Base-by-base conservation (phyloP, 2,329 filamentous ascomycete genomes). In the Fusarium heterosporum region DNA sequence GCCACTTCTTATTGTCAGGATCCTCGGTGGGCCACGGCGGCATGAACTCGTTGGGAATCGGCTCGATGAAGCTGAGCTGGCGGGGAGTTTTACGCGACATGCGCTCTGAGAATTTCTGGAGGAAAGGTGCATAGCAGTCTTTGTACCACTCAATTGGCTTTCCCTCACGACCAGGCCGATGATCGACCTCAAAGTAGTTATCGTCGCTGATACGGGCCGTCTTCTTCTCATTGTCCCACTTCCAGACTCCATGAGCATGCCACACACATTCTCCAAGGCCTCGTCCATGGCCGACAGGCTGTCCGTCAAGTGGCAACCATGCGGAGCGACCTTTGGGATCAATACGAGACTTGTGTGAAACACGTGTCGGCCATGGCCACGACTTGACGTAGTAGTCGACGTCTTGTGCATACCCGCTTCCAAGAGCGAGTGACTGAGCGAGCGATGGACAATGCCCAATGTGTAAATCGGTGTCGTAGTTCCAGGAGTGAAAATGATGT, bases 401-500 rank as follows among this genome's bases (percentile, higher is more conserved):
- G 8, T 74, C 64, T 22, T 79, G 78, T 3, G 75, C 69, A 25
- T 79, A 75, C 1, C 79, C 79, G 28, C 78, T 80, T 1, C 79
- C 79, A 7, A 81, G 71, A 0, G 79, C 78, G n/a, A 81, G 76
- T 1, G 77, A 72, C 47, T 81, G 78, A 3, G 75, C 65, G 8
- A 79, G 68, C 0, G 76, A 78, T 1, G 79, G 78, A 56, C 78
- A 80, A 42, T 79, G 72, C 4, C 79, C 79, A 30, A 81, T 77
- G 58, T 81, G 79, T 10, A 81, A 61, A 55, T 81, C 79, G 2
- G 79, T 80, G 8, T 79, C 78, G 55, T 81, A 80, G 61, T 81
- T 79, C 75, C 78, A 81, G 22, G 70, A 71, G 29, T 79, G 73
- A 13, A 81, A 77, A 30, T 74, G 74, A 29, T 78, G 77, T 6